Base-by-base conservation (phyloP, 2,329 filamentous ascomycete genomes). In the Daldinia sp. region DNA sequence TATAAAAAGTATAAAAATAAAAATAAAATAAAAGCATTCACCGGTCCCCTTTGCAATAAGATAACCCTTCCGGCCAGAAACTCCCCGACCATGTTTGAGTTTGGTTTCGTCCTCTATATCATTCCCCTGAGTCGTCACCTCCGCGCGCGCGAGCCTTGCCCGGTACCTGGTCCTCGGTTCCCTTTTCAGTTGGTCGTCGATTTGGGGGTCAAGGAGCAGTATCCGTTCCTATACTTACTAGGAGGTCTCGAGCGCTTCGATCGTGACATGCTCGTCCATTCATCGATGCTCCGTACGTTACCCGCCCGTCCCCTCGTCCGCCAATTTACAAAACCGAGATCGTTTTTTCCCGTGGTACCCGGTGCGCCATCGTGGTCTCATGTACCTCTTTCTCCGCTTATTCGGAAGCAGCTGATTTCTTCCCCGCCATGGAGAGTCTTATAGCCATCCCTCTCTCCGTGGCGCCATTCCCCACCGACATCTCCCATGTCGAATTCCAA, bases 11-110 rank as follows among this genome's bases (percentile, higher is more conserved):
- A 23, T 9, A 3, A 17, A 37, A n/a, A 35, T 5, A 35, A 35
- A 35, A n/a, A 15, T 3, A 37, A 37, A 37, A 41, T 7, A 15
- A 35, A 15, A 35, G 37, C 19, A 45, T 21, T 27, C 39, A 25
- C 47, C 27, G 47, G 30, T 47, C 34, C 27, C 49, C 29, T 56
- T 25, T 10, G 25, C 21, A 35, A 25, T 15, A 23, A 47, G 29
- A 52, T 34, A 45, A 17, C 35, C 35, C 37, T 47, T 25, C 48
- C 48, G 2, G n/a, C 51, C 58, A 56, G 30, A 61, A 61, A 61
- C 58, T 56, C 58, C 58, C 58, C 58, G 21, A 47, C 58, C 58
- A 61, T 51, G 48, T 61, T 56, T 48, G 43, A 30, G 30, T 56
- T 56, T 61, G 47, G 25, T 39, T 23, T 34, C 34, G 17, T 49